Evolutionary conservation across 768 basidiomycete species (phyloP).

Genomic region (Mycena rebaudengoi): DNA sequence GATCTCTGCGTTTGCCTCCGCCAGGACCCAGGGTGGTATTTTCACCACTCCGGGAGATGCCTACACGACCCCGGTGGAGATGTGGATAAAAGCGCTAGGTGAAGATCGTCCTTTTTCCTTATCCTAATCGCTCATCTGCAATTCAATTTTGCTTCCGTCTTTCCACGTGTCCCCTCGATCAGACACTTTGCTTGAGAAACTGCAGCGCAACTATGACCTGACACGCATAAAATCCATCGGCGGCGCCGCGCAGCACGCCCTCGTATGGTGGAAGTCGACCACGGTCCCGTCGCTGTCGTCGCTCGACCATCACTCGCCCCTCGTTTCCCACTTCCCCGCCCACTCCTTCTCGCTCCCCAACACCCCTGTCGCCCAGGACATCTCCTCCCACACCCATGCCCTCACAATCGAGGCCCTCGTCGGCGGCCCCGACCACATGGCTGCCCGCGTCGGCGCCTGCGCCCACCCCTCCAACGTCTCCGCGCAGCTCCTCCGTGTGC

Average conservation of each 20-base stretch:
- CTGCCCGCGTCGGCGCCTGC: constrained; percentile 76
- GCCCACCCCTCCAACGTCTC: constrained; percentile 75
- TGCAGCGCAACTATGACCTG: constrained; percentile 74
- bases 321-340: constrained; percentile 74
- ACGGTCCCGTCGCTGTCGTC: constrained; percentile 76
- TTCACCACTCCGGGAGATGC: constrained; percentile 89
- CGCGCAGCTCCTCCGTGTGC: constrained; percentile 79
- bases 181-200: constrained; percentile 82
- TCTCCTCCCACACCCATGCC: constrained; percentile 82
- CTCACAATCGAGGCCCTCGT: constrained; percentile 78
- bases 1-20: constrained; percentile 16
- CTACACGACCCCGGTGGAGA: constrained; percentile 87
- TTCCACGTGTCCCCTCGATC: constrained; percentile 28
- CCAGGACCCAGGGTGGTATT: constrained; percentile 85
- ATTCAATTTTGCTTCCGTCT: constrained; percentile 58
- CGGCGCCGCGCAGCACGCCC: constrained; percentile 82
- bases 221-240: constrained; percentile 78
- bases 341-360: constrained; percentile 77
- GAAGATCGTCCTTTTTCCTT: constrained; percentile 39
- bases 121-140: constrained; percentile 34
- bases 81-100: constrained; percentile 92
- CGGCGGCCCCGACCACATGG: constrained; percentile 82
- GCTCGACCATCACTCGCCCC: constrained; percentile 73
- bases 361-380: constrained; percentile 80
- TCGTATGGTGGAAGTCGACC: constrained; percentile 90